Conservation (phyloP, 306 rosid species). For the Malus domestica region DNA sequence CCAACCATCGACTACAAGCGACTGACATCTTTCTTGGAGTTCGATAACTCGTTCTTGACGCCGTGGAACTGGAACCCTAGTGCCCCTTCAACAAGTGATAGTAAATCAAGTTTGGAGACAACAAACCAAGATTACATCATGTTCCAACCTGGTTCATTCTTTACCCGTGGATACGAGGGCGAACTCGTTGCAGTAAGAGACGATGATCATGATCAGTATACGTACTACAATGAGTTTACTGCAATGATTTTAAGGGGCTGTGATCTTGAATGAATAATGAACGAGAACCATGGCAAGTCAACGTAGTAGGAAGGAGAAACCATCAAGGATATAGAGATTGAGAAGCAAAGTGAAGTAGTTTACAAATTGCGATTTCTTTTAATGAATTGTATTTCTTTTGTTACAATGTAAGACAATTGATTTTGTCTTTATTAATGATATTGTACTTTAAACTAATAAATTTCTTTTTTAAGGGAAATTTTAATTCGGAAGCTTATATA, state of each 20-base stretch:
- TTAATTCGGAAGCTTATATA: not conserved
- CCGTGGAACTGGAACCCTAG: conserved; percentile 17
- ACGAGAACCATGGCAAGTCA: not conserved
- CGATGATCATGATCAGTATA: not conserved
- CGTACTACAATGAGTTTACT: not conserved
- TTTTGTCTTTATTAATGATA: no score
- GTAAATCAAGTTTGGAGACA: not conserved
- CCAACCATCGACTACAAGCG: not conserved
- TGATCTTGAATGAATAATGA: not conserved
- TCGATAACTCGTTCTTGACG: conserved; percentile 13
- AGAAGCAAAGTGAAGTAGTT: not conserved
- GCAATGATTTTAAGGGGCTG: not conserved
- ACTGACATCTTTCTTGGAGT: conserved; percentile 21
- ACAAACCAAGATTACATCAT: not conserved
- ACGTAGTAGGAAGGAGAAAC: not conserved
- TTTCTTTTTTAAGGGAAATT: no score
- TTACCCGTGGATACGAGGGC: not conserved
- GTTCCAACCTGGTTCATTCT: not conserved
- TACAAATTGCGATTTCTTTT: not conserved
- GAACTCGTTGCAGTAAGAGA: not conserved
- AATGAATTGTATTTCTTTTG: no score
- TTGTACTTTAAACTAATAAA: no score
- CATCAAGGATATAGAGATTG: not conserved
- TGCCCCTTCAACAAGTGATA: not conserved
- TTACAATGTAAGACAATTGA: not conserved